These are phyloP conservation scores for Diaporthe ilicicola DNA, from an alignment of 2,329 filamentous ascomycete species.

Conservation along the genomic window DNA sequence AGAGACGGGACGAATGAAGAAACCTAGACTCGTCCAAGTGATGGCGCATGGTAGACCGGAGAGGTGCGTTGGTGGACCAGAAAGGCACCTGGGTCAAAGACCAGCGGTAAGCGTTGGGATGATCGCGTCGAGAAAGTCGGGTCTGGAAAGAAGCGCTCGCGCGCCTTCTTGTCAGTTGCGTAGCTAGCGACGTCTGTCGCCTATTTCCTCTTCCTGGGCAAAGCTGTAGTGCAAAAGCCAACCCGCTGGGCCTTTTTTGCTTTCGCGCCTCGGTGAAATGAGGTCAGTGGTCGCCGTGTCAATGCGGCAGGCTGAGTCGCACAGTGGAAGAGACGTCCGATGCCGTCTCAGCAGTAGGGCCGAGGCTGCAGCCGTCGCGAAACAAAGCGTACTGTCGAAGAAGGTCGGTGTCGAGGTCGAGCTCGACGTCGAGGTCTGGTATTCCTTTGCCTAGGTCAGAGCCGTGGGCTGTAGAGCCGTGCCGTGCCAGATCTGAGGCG, in stretches of 20 bases:
- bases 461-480: neutral
- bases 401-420: neutral
- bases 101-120: neutral
- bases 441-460: constrained; percentile 6
- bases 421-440: neutral
- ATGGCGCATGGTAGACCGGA: neutral
- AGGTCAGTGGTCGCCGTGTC: neutral
- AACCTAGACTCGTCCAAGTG: neutral
- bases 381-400: neutral
- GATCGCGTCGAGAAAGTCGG: neutral
- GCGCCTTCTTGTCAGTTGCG: neutral
- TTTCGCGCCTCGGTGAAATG: neutral
- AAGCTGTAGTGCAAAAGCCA: neutral
- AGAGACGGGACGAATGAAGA: neutral
- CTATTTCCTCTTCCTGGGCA: neutral
- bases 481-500: constrained; percentile 3
- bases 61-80: neutral
- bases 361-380: neutral
- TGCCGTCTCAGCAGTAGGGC: neutral
- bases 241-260: neutral
- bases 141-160: neutral
- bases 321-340: neutral
- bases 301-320: constrained; percentile 11
- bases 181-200: neutral
- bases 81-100: neutral